Percentiles rank a stretch among this genome's conserved stretches.
phyloP scores from a whole-genome alignment of 2,329 filamentous ascomycete genomes.

The Aspergillus fructus region DNA sequence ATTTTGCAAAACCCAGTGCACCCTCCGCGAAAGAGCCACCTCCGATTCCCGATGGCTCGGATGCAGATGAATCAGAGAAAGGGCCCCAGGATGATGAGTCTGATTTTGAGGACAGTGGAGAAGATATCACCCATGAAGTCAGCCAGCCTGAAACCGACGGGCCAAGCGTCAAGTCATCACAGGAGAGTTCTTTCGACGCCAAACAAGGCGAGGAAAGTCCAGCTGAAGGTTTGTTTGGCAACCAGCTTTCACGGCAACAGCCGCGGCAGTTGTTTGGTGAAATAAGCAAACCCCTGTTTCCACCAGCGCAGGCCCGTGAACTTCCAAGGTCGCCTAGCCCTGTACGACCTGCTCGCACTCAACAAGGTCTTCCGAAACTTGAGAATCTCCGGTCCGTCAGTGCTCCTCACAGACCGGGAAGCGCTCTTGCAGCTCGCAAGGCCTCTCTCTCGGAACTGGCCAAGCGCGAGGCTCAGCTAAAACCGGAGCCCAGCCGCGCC shows the following conservation, averaged over 20 bases:
- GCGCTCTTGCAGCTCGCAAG: constrained; percentile 42
- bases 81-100: constrained; percentile 40
- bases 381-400: constrained; percentile 39
- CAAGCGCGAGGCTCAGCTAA: constrained; percentile 26
- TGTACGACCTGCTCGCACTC: constrained; percentile 31
- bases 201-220: constrained; percentile 36
- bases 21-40: constrained; percentile 23
- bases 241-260: constrained; percentile 2
- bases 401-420: constrained; percentile 38
- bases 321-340: constrained; percentile 49
- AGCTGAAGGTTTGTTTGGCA: constrained; percentile 41
- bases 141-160: constrained; percentile 29
- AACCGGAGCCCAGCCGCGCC: constrained; percentile 22
- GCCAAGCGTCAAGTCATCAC: constrained; percentile 40
- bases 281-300: constrained; percentile 40
- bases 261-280: constrained; percentile 46
- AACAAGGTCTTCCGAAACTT: constrained; percentile 29
- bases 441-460: constrained; percentile 36
- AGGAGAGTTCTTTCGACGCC: constrained; percentile 45
- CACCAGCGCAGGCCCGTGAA: constrained; percentile 33
- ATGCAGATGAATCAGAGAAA: constrained; percentile 33
- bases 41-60: constrained; percentile 36
- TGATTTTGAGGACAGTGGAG: constrained; percentile 47
- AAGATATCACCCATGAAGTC: constrained; percentile 46
- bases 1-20: constrained; percentile 25